Evolutionary conservation across 768 basidiomycete species (phyloP), one percentile per base, ranked within the genome.

Genomic region (Lentinus tigrinus): DNA sequence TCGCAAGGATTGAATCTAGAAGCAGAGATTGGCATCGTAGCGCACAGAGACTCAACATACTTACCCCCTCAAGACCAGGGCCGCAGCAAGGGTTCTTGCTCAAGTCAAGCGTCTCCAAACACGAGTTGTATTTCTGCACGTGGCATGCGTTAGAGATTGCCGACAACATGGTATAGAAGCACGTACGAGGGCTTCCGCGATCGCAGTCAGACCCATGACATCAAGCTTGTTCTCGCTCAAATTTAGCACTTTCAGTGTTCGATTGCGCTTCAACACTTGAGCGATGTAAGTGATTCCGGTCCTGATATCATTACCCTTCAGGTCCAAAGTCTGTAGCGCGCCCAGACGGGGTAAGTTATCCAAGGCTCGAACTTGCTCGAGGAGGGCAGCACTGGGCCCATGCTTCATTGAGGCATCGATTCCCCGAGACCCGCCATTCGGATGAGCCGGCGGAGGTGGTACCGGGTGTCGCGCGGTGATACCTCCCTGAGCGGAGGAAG

Each of bases 181-280:
- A 76, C 87, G 64, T 56, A 95, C 94, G 70, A 99, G 72, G 1
- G 95, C 90, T 72, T 99, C 96, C 0, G 94, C 95, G 14, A 99
- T 79, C 0, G 81, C 76, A 2, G 88, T 84, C 10, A 99, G 76
- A 52, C 93, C 92, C 9, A 81, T 75, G 0, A 91, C 82, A 56
- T 96, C 96, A 5, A 99, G 82, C 70, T 90, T 93, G 72, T 98
- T 98, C 70, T 98, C 96, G 66, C 91, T 89, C 51, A 98, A 74
- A 71, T 98, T 98, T 24, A 98, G 79, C 5, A 98, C 88, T 73
- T 96, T 97, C 43, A 98, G 77, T 3, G 96, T 98, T 43, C 95
- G 79, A 72, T 99, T 98, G 37, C 96, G 87, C 69, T 98, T 98
- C 61, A 98, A 77, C 0, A 98, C 96, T 73, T 98, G 95, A 0